Evolutionary conservation across 2,329 filamentous ascomycete genomes (phyloP).

Genomic region (Aspergillus sp.): DNA sequence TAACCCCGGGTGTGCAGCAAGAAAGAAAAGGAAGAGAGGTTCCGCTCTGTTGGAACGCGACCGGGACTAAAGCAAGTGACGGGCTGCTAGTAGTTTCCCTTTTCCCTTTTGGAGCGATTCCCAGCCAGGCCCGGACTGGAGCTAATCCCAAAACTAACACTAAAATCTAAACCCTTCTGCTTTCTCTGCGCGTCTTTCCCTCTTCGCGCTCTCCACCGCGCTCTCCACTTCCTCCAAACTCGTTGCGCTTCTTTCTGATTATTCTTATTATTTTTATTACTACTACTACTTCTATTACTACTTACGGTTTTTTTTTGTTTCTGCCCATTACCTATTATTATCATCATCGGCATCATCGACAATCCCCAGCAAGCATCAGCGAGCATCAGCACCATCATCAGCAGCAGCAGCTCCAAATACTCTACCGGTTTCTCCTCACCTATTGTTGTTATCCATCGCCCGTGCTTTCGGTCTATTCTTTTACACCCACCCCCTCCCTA

Average conservation of each 20-base stretch:
- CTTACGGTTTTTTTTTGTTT: background rate
- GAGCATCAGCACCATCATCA: background rate
- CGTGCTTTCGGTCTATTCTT: background rate
- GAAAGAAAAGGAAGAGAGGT: conserved; percentile 6
- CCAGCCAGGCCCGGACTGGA: background rate
- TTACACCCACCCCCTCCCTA: conserved; percentile 1
- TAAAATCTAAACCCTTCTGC: conserved; percentile 10
- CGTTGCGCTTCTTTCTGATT: conserved; percentile 1
- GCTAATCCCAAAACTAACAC: conserved; percentile 8
- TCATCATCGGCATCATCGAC: background rate
- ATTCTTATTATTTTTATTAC: too few relatives aligned
- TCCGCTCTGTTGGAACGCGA: conserved; percentile 23
- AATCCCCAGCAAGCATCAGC: background rate
- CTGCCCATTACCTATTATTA: conserved; percentile 3
- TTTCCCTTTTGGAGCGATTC: background rate
- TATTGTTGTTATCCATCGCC: background rate
- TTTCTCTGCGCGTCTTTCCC: conserved; percentile 7
- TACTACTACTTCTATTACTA: too few relatives aligned
- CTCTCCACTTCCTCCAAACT: conserved; percentile 7
- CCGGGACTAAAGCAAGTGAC: conserved; percentile 12
- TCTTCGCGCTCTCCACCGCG: conserved; percentile 1
- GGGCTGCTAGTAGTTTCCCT: background rate
- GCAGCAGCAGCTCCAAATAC: background rate
- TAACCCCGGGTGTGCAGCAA: too few relatives aligned
- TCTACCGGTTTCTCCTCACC: background rate